Evolutionary conservation across 2,329 filamentous ascomycete species (phyloP).

Genomic region (Tetracladium maxilliforme): DNA sequence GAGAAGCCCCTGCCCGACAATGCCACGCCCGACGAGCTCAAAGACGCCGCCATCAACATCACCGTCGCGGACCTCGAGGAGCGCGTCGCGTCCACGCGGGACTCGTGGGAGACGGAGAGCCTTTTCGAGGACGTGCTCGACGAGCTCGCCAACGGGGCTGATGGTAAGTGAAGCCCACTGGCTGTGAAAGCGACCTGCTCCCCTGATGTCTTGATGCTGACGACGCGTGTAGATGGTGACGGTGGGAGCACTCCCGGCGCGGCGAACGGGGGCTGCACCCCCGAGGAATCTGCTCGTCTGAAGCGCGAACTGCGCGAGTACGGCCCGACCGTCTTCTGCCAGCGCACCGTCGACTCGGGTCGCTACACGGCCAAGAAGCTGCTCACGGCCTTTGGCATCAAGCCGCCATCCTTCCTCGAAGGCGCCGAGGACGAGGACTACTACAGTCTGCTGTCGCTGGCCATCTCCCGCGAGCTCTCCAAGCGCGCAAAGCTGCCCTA

Average conservation of each 20-base stretch:
- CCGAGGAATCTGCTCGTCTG: conserved; percentile 53
- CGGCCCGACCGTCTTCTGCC: conserved; percentile 66
- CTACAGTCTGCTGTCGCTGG: conserved; percentile 59
- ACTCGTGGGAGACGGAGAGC: conserved; percentile 49
- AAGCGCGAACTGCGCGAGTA: conserved; percentile 58
- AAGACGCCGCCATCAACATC: conserved; percentile 35
- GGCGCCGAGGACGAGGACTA: conserved; percentile 60
- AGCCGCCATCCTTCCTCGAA: conserved; percentile 59
- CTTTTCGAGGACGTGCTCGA: conserved; percentile 48
- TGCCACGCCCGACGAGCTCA: conserved; percentile 24
- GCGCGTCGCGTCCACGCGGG: no score
- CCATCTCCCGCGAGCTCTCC: conserved; percentile 65
- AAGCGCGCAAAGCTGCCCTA: conserved; percentile 66
- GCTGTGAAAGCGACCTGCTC: neutral
- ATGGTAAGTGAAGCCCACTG: conserved; percentile 24
- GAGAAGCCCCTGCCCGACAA: no score
- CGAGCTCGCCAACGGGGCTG: conserved; percentile 35
- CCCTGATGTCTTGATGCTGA: neutral
- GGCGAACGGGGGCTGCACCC: conserved; percentile 41
- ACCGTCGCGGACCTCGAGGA: no score
- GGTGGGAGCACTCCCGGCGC: neutral
- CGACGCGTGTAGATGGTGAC: neutral
- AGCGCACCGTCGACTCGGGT: conserved; percentile 53
- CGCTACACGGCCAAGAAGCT: conserved; percentile 68
- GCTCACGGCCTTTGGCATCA: conserved; percentile 72